Percentiles rank a stretch among this genome's conserved stretches.
phyloP scores from a whole-genome alignment of 2,329 filamentous ascomycete genomes.

The Seiridium cupressi region DNA sequence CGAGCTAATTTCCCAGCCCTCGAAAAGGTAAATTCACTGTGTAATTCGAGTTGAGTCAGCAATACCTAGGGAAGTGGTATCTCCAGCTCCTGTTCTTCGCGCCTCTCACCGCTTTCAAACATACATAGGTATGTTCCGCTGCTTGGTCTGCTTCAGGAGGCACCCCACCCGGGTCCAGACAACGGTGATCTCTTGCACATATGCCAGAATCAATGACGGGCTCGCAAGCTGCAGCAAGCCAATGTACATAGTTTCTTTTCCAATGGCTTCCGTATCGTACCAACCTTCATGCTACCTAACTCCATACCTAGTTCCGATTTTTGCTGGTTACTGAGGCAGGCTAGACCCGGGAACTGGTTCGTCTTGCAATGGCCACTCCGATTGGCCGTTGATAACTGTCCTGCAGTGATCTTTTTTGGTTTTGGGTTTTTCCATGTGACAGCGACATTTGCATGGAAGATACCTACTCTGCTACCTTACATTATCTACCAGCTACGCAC shows the following conservation, averaged over 20 bases:
- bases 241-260: too few relatives aligned
- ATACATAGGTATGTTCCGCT: background rate
- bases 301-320: too few relatives aligned
- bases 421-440: background rate
- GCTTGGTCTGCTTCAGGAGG: background rate
- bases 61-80: background rate
- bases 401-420: background rate
- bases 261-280: too few relatives aligned
- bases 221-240: background rate
- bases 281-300: too few relatives aligned
- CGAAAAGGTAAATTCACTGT: too few relatives aligned
- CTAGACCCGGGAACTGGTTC: background rate
- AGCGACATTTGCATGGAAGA: background rate
- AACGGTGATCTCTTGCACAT: background rate
- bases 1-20: too few relatives aligned
- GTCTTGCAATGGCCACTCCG: background rate
- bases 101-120: background rate
- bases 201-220: background rate
- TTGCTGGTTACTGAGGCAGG: too few relatives aligned
- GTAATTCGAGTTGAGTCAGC: too few relatives aligned
- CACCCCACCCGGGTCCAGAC: background rate
- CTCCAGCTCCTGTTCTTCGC: background rate
- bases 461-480: too few relatives aligned
- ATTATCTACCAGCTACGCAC: too few relatives aligned
- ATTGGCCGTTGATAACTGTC: background rate